These are phyloP conservation scores for Rehmannia glutinosa DNA, from an alignment of 257 asterid genomes.

Conservation along the genomic window DNA sequence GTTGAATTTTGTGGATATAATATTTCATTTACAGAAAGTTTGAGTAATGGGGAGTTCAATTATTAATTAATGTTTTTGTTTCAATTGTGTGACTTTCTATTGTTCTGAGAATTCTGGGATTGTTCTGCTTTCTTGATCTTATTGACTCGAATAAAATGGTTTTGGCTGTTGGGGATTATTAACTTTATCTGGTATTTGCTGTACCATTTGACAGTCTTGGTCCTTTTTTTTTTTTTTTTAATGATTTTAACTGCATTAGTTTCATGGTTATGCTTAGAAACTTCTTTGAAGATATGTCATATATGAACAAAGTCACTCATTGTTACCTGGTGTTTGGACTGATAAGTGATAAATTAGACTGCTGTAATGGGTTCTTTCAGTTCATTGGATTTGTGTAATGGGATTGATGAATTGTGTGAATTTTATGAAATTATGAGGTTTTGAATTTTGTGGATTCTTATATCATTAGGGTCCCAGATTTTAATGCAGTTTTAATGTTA, in stretches of 20 bases:
- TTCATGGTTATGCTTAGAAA: background rate
- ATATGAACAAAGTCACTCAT: background rate
- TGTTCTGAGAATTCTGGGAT: background rate
- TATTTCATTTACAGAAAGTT: background rate
- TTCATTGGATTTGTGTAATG: background rate
- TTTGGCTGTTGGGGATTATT: background rate
- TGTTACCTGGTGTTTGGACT: background rate
- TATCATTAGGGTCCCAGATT: background rate
- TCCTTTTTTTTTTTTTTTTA: background rate
- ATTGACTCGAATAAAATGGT: background rate
- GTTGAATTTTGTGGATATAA: background rate
- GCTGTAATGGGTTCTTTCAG: background rate
- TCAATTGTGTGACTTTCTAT: background rate
- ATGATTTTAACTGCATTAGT: background rate
- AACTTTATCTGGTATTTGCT: background rate
- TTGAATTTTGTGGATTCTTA: background rate
- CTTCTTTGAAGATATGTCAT: background rate
- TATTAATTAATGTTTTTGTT: background rate
- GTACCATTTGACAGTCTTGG: background rate
- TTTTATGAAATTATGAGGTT: background rate
- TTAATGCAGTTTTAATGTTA: background rate
- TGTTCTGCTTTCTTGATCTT: slow-evolving; percentile 11
- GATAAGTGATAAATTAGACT: background rate
- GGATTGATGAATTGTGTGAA: background rate
- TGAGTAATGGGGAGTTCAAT: background rate